Evolutionary conservation across 2,329 filamentous ascomycete genomes (phyloP), one percentile per base, ranked within the genome.

Genomic region (Harringtonia aguacate): DNA sequence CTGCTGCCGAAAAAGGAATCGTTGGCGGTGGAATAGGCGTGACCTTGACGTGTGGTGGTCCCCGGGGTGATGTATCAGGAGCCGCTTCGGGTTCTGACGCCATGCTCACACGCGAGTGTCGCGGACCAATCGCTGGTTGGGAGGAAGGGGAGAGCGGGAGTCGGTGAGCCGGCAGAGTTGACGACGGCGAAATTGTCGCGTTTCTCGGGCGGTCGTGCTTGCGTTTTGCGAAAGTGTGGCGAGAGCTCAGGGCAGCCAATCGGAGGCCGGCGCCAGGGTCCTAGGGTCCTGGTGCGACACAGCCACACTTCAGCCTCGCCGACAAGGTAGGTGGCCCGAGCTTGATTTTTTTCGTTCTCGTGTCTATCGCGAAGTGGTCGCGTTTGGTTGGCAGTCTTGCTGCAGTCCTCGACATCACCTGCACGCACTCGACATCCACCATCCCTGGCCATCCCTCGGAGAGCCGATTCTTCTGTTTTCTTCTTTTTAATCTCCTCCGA

Each of bases 241-340:
- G 44, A 29, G 39, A 46, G 44, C 43, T 45, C 3, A 4, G 8
- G 15, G 4, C 15, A 31, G 29, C 43, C 43, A 45, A 45, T 45
- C 13, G 18, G 6, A 9, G 27, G 1, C 8, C 13, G 18, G 9
- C 12, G 2, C 2, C 12, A 1, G 28, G 13, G 13, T n/a, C n/a
- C n/a, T n/a, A n/a, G n/a, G n/a, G n/a, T n/a, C n/a, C n/a, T n/a
- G n/a, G n/a, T n/a, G n/a, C n/a, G n/a, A n/a, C 20, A 8, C 28
- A 46, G 49, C 49, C 49, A 50, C 49, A 51, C 44, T 51, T 46
- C 46, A 51, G 49, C 49, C 49, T 49, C 47, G 47, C 34, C 39
- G n/a, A n/a, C n/a, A n/a, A n/a, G n/a, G n/a, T n/a, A n/a, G 30
- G n/a, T 37, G 37, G 39, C n/a, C 40, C 24, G 39, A 34, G 21